Percentiles rank a stretch among this genome's conserved stretches.
Evolutionary conservation across 176 grass and related monocot species (phyloP).

Genomic region (sorghum (Sorghum bicolor)): DNA sequence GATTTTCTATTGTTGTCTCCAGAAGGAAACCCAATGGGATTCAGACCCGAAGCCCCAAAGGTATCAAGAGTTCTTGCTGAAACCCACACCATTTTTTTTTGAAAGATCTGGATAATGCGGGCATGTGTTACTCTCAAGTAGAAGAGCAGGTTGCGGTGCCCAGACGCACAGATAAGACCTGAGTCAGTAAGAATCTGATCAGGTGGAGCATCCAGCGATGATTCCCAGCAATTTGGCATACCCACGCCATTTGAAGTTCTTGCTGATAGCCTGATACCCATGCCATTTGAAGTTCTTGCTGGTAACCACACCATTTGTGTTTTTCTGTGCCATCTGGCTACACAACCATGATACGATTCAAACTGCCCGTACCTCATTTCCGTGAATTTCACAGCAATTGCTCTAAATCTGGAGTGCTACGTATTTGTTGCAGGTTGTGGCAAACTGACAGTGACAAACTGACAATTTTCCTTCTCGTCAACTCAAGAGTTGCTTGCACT

Average conservation of each 20-base stretch:
- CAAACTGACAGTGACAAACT: background rate
- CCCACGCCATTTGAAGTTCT: background rate
- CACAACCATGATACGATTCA: background rate
- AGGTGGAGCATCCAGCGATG: too few relatives aligned
- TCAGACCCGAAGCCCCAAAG: background rate
- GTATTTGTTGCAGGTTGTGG: background rate
- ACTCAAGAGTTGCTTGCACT: slow-evolving; percentile 9
- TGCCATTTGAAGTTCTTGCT: background rate
- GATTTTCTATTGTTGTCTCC: background rate
- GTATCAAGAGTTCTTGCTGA: background rate
- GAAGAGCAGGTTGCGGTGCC: background rate
- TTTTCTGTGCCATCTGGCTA: background rate
- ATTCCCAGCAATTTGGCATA: too few relatives aligned
- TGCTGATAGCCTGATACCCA: too few relatives aligned
- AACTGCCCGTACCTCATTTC: background rate
- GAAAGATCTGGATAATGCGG: background rate
- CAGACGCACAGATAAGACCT: background rate
- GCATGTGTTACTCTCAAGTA: too few relatives aligned
- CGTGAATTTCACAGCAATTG: background rate
- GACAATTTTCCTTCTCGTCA: background rate
- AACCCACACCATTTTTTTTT: background rate
- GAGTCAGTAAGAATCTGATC: background rate
- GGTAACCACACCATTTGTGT: background rate
- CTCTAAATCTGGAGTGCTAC: background rate
- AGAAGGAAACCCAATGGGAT: background rate